Percentiles rank a stretch among this genome's conserved stretches.
Conservation (phyloP, 2,329 filamentous ascomycete genomes). For the Hymenoscyphus fructigenus region DNA sequence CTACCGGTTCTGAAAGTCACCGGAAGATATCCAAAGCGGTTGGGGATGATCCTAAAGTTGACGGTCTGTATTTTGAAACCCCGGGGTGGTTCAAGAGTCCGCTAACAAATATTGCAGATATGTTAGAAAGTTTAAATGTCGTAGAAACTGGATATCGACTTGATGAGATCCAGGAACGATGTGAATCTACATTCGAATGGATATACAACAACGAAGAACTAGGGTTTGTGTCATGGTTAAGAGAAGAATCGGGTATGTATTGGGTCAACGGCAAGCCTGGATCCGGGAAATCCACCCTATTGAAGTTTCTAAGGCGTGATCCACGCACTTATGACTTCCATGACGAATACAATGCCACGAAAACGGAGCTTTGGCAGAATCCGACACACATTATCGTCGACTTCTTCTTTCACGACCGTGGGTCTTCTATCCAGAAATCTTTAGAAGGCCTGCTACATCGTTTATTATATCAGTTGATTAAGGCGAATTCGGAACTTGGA, state of each 20-base stretch:
- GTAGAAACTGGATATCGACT: background rate
- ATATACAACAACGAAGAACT: conserved; percentile 3
- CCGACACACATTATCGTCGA: background rate
- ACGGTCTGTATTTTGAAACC: too few species aligned
- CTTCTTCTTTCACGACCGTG: conserved; percentile 48
- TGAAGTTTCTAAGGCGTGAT: conserved; percentile 15
- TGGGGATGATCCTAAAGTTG: too few species aligned
- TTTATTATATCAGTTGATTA: conserved; percentile 11
- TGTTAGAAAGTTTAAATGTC: background rate
- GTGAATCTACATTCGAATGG: conserved; percentile 14
- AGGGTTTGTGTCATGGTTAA: conserved; percentile 11
- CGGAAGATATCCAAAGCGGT: too few species aligned
- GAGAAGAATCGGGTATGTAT: conserved; percentile 4
- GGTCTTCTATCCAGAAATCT: conserved; percentile 28
- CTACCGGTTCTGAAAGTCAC: too few species aligned
- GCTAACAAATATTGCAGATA: background rate
- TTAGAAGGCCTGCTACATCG: conserved; percentile 14
- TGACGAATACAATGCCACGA: conserved; percentile 27
- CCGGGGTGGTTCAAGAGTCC: too few species aligned
- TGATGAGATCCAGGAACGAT: conserved; percentile 5
- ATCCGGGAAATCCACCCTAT: conserved; percentile 18
- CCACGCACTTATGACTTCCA: conserved; percentile 17
- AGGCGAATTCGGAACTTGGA: background rate
- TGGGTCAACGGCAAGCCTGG: conserved; percentile 22
- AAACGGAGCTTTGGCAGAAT: conserved; percentile 31